A percentile compares a stretch with the other conserved stretches of the same genome.
Conservation (phyloP, 768 basidiomycete species). For the Trametes punicea region DNA sequence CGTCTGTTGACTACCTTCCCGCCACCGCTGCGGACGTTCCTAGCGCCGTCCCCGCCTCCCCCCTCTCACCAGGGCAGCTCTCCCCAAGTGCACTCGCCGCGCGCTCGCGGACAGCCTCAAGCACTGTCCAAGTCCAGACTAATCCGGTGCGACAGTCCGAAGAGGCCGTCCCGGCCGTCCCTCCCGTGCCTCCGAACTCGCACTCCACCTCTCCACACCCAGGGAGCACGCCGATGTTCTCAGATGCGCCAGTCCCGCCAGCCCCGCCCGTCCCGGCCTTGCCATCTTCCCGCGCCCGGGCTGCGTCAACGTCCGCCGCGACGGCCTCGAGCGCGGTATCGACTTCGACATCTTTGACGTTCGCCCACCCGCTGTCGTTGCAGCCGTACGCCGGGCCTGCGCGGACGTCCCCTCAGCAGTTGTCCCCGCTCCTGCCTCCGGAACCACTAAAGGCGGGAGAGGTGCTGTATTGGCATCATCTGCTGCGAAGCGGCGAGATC, state of each 20-base stretch:
- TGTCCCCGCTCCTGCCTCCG: slow-evolving; percentile 17
- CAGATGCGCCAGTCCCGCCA: background rate
- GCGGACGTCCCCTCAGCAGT: background rate
- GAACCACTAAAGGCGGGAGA: slow-evolving; percentile 53
- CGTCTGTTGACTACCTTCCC: slow-evolving; percentile 10
- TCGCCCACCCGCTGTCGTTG: background rate
- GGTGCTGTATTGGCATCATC: slow-evolving; percentile 73
- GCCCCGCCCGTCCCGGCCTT: background rate
- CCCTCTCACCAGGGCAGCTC: background rate
- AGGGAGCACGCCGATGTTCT: background rate
- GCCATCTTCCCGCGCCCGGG: background rate
- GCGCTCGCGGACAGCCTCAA: background rate
- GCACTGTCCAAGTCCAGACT: background rate
- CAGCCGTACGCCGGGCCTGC: background rate
- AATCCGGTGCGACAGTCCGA: background rate
- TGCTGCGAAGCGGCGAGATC: slow-evolving; percentile 67
- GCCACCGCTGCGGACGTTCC: background rate
- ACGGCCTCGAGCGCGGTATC: no score
- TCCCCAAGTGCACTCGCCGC: slow-evolving; percentile 5
- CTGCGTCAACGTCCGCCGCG: slow-evolving; percentile 13
- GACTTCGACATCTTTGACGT: background rate
- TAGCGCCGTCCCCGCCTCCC: background rate
- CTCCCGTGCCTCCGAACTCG: slow-evolving; percentile 8
- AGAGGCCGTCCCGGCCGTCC: background rate
- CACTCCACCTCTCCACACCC: slow-evolving; percentile 6